phyloP scores from a whole-genome alignment of 2,329 filamentous ascomycete species.

The Penicillium sp. region DNA sequence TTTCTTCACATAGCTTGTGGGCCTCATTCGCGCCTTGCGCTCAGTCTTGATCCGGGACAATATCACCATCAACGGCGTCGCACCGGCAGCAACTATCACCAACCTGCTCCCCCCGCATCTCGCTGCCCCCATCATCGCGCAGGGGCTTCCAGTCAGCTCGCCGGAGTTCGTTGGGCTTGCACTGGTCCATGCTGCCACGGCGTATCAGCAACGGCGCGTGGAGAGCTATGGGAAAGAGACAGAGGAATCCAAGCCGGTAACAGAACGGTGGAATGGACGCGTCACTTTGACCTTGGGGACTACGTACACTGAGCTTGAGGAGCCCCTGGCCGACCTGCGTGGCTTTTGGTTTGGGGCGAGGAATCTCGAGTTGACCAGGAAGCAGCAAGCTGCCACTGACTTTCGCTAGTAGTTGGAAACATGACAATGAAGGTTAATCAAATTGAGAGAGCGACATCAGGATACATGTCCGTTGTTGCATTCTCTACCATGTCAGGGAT shows the following conservation, averaged over 20 bases:
- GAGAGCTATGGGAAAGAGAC: conserved; percentile 41
- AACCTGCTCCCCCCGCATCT: conserved; percentile 37
- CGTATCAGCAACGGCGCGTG: too few relatives aligned
- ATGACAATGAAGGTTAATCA: too few relatives aligned
- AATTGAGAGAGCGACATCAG: too few relatives aligned
- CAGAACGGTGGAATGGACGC: conserved; percentile 41
- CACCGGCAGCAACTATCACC: conserved; percentile 32
- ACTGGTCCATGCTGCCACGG: too few relatives aligned
- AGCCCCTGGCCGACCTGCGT: conserved; percentile 22
- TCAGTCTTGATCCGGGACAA: conserved; percentile 28
- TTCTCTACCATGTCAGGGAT: too few relatives aligned
- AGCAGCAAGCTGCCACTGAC: conserved; percentile 40
- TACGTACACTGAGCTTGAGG: conserved; percentile 41
- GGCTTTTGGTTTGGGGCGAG: conserved; percentile 40
- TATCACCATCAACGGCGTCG: conserved; percentile 48
- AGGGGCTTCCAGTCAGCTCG: too few relatives aligned
- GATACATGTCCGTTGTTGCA: too few relatives aligned
- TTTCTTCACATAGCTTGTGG: too few relatives aligned
- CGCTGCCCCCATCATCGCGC: conserved; percentile 12
- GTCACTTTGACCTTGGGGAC: conserved; percentile 43
- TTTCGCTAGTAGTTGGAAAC: conserved; percentile 10
- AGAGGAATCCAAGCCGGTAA: neutral
- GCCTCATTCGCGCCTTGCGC: conserved; percentile 39
- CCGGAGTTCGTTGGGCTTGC: too few relatives aligned
- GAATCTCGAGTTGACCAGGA: conserved; percentile 32